Evolutionary conservation across 495 filamentous ascomycete species (phyloP).

Genomic region (Chaetomium cochliodes): DNA sequence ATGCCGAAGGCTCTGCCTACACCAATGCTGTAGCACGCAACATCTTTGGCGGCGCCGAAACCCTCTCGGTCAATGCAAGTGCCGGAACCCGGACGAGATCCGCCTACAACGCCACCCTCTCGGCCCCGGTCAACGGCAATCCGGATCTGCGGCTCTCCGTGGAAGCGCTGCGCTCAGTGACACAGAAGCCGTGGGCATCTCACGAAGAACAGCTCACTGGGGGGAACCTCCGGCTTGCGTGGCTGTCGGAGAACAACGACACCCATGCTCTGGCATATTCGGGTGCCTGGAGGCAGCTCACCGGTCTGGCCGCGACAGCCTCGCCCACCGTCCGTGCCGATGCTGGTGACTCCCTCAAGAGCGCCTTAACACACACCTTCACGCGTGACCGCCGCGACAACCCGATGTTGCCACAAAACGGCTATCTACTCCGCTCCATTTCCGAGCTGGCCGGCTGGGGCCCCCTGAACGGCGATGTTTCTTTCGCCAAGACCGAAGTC

Average conservation of each 20-base stretch:
- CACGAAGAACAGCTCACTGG: slow-evolving; percentile 90
- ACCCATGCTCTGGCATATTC: slow-evolving; percentile 76
- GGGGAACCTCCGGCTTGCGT: slow-evolving; percentile 71
- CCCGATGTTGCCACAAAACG: slow-evolving; percentile 74
- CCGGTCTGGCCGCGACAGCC: slow-evolving; percentile 67
- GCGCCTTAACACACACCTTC: slow-evolving; percentile 77
- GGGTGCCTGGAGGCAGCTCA: slow-evolving; percentile 83
- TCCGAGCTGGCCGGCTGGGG: slow-evolving; percentile 87
- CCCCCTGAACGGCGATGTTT: slow-evolving; percentile 80
- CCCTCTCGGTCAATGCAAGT: slow-evolving; percentile 74
- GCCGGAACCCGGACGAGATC: slow-evolving; percentile 85
- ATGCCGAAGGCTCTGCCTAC: slow-evolving; percentile 88
- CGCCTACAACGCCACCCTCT: slow-evolving; percentile 80
- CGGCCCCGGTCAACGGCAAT: slow-evolving; percentile 73
- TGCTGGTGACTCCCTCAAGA: slow-evolving; percentile 90
- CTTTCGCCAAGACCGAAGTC: slow-evolving; percentile 82
- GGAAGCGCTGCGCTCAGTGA: slow-evolving; percentile 74
- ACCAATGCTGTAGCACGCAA: slow-evolving; percentile 80
- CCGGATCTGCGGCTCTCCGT: slow-evolving; percentile 73
- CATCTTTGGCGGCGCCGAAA: slow-evolving; percentile 91
- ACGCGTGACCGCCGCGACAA: slow-evolving; percentile 74
- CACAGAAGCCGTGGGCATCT: slow-evolving; percentile 83
- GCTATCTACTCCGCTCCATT: slow-evolving; percentile 71
- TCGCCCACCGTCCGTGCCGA: slow-evolving; percentile 78
- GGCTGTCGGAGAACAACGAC: slow-evolving; percentile 59